Conservation (phyloP, 768 basidiomycete genomes). For the Podaxis sp. region DNA sequence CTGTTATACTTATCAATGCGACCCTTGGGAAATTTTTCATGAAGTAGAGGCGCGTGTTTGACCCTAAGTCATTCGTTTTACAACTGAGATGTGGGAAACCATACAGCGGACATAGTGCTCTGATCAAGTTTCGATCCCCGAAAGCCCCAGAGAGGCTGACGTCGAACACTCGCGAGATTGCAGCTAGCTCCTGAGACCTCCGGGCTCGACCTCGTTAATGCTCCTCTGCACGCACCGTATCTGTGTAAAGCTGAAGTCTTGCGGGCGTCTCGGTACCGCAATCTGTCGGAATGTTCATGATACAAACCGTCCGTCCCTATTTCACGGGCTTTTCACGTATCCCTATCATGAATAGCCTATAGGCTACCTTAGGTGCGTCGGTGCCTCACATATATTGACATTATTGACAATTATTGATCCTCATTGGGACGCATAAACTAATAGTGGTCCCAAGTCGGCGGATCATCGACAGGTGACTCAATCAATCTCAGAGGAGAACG, state of each 20-base stretch:
- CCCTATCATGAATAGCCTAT: background rate
- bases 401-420: background rate
- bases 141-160: background rate
- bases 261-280: background rate
- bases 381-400: background rate
- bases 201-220: background rate
- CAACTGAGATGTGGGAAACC: too few relatives aligned
- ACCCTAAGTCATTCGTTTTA: too few relatives aligned
- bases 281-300: background rate
- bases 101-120: background rate
- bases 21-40: background rate
- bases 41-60: background rate
- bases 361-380: background rate
- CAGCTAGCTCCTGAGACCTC: background rate
- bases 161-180: background rate
- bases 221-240: background rate
- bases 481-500: background rate
- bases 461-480: background rate
- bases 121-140: background rate
- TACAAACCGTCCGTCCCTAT: background rate
- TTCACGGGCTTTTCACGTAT: background rate
- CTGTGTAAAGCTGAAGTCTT: background rate
- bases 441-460: background rate
- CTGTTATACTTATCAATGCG: slow-evolving; percentile 3
- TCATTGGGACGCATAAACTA: background rate